Base-by-base conservation (phyloP, 441 rosid genomes). In the Gossypium schwendimanii region DNA sequence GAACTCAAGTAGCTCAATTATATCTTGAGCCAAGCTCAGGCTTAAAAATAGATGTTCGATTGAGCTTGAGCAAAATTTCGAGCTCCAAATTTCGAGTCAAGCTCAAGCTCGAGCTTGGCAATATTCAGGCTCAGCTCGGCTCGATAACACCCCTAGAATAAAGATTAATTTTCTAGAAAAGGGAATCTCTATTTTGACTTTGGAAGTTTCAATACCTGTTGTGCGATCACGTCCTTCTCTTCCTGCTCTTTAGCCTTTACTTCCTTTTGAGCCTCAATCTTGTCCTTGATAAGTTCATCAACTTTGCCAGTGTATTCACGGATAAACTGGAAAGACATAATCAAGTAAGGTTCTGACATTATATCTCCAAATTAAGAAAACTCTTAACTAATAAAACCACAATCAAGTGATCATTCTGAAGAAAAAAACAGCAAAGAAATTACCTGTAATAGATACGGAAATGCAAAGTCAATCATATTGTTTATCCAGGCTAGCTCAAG, bases 401-500 rank as follows among this genome's bases (percentile, higher is more conserved):
- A 21, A 14, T 6, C 26, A 63, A 62, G 23, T 61, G 23, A 17
- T 9, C 18, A 71, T 7, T 26, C 41, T 23, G 23, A 52, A 18
- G 41, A 18, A 53, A 59, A 12, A 44, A 45, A 26, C 21, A 49
- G 33, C 11, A 33, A 49, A 36, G 8, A 54, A 63, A 74, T 77
- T 68, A 93, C 97, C 97, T 96, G 97, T 60, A 96, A 86, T 63
- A 90, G 77, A 79, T 89, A 96, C 62, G 98, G 98, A 87, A 96
- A 96, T 75, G 97, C 98, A 80, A 93, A 93, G 84, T 93, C 99
- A 12, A 96, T 73, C 93, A 96, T 88, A 55, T 86, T 90, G 86
- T 96, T 91, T 75, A 91, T 89, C 99, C 98, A 93, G 60, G 97
- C 96, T 26, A 87, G 97, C 75, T 96, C 98, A 70, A 96, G 89